Evolutionary conservation across 2,329 filamentous ascomycete genomes (phyloP).

Genomic region (Hirsutella rhossiliensis): DNA sequence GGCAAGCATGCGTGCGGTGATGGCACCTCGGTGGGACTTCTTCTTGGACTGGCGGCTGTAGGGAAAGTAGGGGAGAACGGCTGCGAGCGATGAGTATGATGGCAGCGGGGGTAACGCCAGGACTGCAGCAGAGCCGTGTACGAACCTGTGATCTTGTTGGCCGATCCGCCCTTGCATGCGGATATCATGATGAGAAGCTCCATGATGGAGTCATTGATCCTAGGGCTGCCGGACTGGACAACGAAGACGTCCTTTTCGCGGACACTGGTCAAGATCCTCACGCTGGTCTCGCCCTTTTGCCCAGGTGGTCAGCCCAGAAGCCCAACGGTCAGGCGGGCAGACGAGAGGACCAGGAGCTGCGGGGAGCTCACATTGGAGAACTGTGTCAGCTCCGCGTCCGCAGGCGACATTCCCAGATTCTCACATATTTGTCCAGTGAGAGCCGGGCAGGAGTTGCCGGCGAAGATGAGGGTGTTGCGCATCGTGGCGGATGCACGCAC

Average conservation of each 20-base stretch:
- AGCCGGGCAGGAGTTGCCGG: conserved; percentile 53
- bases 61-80: conserved; percentile 90
- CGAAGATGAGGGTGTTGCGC: conserved; percentile 57
- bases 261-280: conserved; percentile 61
- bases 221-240: conserved; percentile 88
- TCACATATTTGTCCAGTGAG: conserved; percentile 56
- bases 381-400: conserved; percentile 53
- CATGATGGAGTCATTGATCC: conserved; percentile 98
- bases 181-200: conserved; percentile 98
- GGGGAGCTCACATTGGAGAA: conserved; percentile 53
- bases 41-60: conserved; percentile 99
- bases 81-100: conserved; percentile 27
- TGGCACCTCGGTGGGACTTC: conserved; percentile 91
- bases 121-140: conserved; percentile 8
- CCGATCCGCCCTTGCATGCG: conserved; percentile 93
- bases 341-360: conserved; percentile 6
- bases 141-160: conserved; percentile 90
- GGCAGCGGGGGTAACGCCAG: conserved; percentile 2
- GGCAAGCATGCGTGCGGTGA: conserved; percentile 93
- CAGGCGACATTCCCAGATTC: conserved; percentile 54
- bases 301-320: conserved; percentile 12
- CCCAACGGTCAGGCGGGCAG: conserved; percentile 1
- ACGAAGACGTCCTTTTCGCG: conserved; percentile 99
- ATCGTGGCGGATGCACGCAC: conserved; percentile 25
- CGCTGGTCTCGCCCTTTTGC: conserved; percentile 53